Evolutionary conservation across 768 basidiomycete genomes (phyloP).

Genomic region (Boletus tomentosulus): DNA sequence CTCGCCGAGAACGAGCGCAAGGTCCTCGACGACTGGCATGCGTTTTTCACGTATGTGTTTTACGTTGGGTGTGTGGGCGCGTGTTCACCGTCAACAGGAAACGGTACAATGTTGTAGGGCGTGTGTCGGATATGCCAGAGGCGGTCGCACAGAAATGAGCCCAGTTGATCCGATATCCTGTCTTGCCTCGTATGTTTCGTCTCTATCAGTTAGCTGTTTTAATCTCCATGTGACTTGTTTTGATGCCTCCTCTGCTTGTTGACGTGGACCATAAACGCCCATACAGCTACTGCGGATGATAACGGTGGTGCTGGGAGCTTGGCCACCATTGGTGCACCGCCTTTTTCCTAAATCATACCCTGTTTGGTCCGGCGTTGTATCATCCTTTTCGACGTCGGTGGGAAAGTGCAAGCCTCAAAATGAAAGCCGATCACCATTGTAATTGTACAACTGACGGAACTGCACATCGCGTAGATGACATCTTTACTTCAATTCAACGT

Average conservation of each 20-base stretch:
- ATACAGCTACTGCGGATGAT: neutral
- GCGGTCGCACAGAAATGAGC: conserved; percentile 18
- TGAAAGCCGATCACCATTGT: no score
- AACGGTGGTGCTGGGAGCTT: neutral
- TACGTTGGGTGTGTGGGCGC: neutral
- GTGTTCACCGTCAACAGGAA: conserved; percentile 42
- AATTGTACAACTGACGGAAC: no score
- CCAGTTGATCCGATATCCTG: no score
- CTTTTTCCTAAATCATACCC: no score
- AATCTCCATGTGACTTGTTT: neutral
- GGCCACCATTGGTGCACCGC: neutral
- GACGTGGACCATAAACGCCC: no score
- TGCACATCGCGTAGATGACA: no score
- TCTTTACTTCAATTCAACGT: no score
- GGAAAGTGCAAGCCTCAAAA: no score
- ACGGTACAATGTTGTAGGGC: conserved; percentile 85
- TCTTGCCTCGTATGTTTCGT: neutral
- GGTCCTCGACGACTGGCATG: conserved; percentile 84
- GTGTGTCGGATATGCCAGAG: conserved; percentile 53
- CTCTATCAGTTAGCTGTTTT: neutral
- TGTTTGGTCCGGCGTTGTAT: neutral
- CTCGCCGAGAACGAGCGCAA: conserved; percentile 70
- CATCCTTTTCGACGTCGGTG: neutral
- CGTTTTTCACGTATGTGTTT: conserved; percentile 77
- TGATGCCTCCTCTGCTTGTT: no score